phyloP scores from a whole-genome alignment of 164 flowering plant species.

The Magnolia changhungtana region DNA sequence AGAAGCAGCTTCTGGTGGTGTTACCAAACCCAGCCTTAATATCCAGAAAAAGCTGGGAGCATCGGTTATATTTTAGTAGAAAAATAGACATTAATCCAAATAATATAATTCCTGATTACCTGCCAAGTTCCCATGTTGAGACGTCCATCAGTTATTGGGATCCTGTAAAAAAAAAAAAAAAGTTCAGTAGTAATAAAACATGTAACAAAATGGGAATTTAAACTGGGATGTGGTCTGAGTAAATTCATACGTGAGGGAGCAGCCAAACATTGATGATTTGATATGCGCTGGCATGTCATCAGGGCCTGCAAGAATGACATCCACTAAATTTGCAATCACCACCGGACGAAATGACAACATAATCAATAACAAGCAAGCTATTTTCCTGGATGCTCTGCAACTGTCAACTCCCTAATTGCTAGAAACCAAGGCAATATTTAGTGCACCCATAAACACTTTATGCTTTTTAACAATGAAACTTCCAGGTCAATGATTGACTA shows the following conservation, averaged over 20 bases:
- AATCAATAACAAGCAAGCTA: background rate
- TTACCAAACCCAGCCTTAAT: no score
- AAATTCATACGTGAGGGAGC: constrained; percentile 64
- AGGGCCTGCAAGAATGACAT: constrained; percentile 59
- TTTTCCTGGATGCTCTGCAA: background rate
- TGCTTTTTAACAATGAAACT: background rate
- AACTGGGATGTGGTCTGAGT: background rate
- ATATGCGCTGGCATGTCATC: constrained; percentile 99
- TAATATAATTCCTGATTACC: constrained; percentile 33
- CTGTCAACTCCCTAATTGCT: background rate
- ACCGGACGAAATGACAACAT: background rate
- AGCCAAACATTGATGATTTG: constrained; percentile 71
- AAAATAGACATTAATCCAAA: background rate
- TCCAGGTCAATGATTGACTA: background rate
- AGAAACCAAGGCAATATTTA: background rate
- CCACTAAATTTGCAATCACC: constrained; percentile 6
- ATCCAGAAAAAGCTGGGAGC: background rate
- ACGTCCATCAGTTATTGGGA: constrained; percentile 82
- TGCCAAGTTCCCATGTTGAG: constrained; percentile 99
- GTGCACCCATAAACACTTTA: background rate
- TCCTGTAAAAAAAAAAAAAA: constrained; percentile 38
- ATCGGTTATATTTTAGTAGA: background rate
- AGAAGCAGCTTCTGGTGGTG: background rate
- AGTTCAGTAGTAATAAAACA: background rate
- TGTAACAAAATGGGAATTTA: background rate